Evolutionary conservation across 371 early-diverging fungal species (phyloP).

Genomic region (Apophysomyces elegans): DNA sequence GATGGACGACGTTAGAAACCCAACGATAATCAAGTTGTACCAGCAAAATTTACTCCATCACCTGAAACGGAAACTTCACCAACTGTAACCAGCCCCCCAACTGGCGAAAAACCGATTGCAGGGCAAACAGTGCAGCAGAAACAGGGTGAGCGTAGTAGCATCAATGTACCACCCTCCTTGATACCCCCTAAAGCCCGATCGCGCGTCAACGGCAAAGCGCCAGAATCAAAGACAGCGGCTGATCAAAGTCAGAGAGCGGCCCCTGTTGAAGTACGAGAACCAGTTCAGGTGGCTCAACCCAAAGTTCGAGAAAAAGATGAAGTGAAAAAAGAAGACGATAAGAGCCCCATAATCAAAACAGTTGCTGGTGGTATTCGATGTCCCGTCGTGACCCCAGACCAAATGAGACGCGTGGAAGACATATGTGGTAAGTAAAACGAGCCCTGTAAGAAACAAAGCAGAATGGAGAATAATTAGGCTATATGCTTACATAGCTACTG

Average conservation of each 20-base stretch:
- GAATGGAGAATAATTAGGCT: not conserved
- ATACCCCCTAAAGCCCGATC: constrained; percentile 38
- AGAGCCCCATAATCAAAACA: constrained; percentile 41
- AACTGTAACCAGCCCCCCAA: not conserved
- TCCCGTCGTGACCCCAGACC: constrained; percentile 59
- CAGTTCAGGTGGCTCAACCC: not conserved
- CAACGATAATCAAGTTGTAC: not conserved
- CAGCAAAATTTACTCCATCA: not conserved
- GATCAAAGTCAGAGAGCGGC: not conserved
- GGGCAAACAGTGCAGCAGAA: not conserved
- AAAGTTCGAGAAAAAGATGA: not conserved
- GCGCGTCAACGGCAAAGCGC: constrained; percentile 13
- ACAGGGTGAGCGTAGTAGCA: constrained; percentile 6
- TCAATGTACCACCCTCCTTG: constrained; percentile 27
- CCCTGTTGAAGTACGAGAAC: not conserved
- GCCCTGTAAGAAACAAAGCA: not conserved
- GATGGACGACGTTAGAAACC: not conserved
- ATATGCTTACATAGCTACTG: constrained; percentile 23
- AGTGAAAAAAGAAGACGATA: not conserved
- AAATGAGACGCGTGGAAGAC: constrained; percentile 67
- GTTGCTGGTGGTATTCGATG: constrained; percentile 53
- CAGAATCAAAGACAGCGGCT: not conserved
- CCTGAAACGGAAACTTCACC: not conserved
- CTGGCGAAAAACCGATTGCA: constrained; percentile 1
- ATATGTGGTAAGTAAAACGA: constrained; percentile 40